A percentile compares a stretch with the other conserved stretches of the same genome.
Conservation (phyloP, 805 yeast species). For the Yarrowia deformans region DNA sequence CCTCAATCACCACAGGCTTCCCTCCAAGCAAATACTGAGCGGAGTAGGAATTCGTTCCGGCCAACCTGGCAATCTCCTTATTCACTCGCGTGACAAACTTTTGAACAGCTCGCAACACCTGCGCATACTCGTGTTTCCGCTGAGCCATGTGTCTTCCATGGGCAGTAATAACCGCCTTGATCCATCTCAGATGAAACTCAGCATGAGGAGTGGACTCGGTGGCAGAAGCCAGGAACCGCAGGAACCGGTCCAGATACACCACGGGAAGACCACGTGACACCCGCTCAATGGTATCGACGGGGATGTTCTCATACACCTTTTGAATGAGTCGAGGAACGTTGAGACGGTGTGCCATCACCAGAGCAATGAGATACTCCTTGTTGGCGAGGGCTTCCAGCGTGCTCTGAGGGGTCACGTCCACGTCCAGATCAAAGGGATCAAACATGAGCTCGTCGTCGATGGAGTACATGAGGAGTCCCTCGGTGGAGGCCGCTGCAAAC, state of each 20-base stretch:
- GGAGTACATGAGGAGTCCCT: constrained; percentile 84
- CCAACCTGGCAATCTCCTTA: constrained; percentile 62
- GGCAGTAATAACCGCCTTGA: constrained; percentile 65
- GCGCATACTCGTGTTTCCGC: constrained; percentile 67
- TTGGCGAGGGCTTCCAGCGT: constrained; percentile 67
- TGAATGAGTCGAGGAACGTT: constrained; percentile 80
- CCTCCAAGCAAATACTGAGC: constrained; percentile 42
- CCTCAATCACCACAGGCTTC: constrained; percentile 2
- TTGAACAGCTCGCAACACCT: constrained; percentile 72
- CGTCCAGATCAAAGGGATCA: constrained; percentile 94
- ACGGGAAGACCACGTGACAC: constrained; percentile 75
- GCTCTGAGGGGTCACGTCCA: constrained; percentile 86
- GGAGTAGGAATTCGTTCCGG: constrained; percentile 46
- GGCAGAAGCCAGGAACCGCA: constrained; percentile 72
- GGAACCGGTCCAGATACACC: constrained; percentile 72
- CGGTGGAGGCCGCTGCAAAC: constrained; percentile 95
- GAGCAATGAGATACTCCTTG: constrained; percentile 72
- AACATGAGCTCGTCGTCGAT: constrained; percentile 76
- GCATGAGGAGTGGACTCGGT: constrained; percentile 78
- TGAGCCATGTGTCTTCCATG: constrained; percentile 80
- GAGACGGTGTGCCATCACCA: constrained; percentile 92
- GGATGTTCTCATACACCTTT: constrained; percentile 74
- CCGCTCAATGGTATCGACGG: constrained; percentile 71
- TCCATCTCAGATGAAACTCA: constrained; percentile 86
- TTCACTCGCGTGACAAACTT: constrained; percentile 76